phyloP scores from a whole-genome alignment of 2,329 filamentous ascomycete genomes.

The Immersiporthe knoxdaviesiana region DNA sequence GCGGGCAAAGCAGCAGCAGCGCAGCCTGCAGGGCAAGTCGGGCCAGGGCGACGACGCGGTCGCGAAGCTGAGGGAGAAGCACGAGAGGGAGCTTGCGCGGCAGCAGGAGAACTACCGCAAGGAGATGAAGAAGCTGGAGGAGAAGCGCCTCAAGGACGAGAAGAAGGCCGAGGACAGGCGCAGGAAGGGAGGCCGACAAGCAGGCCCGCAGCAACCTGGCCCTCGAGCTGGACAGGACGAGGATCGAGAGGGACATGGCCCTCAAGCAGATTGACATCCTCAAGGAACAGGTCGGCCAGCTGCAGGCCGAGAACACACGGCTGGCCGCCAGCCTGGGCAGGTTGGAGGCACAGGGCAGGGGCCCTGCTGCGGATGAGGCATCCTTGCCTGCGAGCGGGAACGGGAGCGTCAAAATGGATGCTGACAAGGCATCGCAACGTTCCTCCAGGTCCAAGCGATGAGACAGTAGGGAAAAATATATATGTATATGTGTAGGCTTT shows the following conservation, averaged over 20 bases:
- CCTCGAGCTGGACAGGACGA: slow-evolving; percentile 56
- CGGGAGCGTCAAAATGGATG: slow-evolving; percentile 4
- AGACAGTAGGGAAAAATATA: no score
- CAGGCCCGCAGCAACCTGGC: slow-evolving; percentile 55
- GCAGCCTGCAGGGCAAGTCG: slow-evolving; percentile 42
- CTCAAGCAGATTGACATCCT: slow-evolving; percentile 57
- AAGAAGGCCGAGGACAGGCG: slow-evolving; percentile 58
- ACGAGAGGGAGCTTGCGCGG: slow-evolving; percentile 65
- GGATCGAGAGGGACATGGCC: slow-evolving; percentile 56
- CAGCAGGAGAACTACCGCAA: slow-evolving; percentile 68
- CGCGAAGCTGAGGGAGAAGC: slow-evolving; percentile 64
- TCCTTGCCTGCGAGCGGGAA: slow-evolving; percentile 4
- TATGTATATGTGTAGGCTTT: background rate
- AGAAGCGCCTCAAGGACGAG: slow-evolving; percentile 65
- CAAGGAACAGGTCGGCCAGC: slow-evolving; percentile 57
- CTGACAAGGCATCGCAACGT: slow-evolving; percentile 9
- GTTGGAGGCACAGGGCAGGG: slow-evolving; percentile 34
- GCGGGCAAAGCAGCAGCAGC: slow-evolving; percentile 58
- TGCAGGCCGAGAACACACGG: slow-evolving; percentile 64
- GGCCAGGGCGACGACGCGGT: slow-evolving; percentile 45
- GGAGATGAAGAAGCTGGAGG: slow-evolving; percentile 67
- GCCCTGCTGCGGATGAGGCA: background rate
- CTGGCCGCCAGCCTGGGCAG: slow-evolving; percentile 59
- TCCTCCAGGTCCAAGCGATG: slow-evolving; percentile 20
- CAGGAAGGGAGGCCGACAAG: slow-evolving; percentile 55